These are phyloP conservation scores for Fonsecaea erecta DNA, from an alignment of 2,329 filamentous ascomycete species.

Conservation along the genomic window DNA sequence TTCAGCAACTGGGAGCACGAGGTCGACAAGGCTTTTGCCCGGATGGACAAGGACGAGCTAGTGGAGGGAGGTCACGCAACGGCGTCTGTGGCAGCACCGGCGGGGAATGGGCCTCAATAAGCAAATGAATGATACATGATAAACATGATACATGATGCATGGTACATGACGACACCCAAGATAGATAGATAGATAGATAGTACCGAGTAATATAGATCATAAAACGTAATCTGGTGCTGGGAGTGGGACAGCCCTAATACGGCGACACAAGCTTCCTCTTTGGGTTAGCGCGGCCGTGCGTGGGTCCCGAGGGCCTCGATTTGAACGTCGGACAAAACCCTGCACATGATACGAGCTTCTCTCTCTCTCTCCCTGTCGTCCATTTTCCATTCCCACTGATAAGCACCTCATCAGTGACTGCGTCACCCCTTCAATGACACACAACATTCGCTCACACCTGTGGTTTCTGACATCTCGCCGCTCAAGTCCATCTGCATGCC, in stretches of 20 bases:
- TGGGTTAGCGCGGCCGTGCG: constrained; percentile 8
- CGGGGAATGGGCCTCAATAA: constrained; percentile 28
- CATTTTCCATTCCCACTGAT: constrained; percentile 21
- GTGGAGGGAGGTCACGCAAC: constrained; percentile 34
- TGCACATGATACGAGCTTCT: constrained; percentile 5
- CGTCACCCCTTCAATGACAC: constrained; percentile 22
- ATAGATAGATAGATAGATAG: neutral
- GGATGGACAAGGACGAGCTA: constrained; percentile 62
- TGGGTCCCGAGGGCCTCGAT: no score
- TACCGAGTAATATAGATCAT: no score
- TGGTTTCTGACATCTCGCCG: neutral
- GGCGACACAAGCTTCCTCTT: constrained; percentile 17
- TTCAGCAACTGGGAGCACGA: constrained; percentile 77
- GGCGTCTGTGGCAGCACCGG: constrained; percentile 23
- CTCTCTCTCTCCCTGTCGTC: neutral
- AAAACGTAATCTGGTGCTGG: neutral
- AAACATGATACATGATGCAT: neutral
- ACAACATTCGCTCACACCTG: constrained; percentile 24
- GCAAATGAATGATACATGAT: constrained; percentile 13
- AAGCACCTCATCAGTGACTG: constrained; percentile 14
- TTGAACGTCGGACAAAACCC: neutral
- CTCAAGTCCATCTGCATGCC: constrained; percentile 3
- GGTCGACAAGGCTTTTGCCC: constrained; percentile 69
- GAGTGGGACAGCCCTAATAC: neutral
- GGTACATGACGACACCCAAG: neutral